Base-by-base conservation (phyloP, 2,329 filamentous ascomycete genomes). In the Pseudogymnoascus sp. region DNA sequence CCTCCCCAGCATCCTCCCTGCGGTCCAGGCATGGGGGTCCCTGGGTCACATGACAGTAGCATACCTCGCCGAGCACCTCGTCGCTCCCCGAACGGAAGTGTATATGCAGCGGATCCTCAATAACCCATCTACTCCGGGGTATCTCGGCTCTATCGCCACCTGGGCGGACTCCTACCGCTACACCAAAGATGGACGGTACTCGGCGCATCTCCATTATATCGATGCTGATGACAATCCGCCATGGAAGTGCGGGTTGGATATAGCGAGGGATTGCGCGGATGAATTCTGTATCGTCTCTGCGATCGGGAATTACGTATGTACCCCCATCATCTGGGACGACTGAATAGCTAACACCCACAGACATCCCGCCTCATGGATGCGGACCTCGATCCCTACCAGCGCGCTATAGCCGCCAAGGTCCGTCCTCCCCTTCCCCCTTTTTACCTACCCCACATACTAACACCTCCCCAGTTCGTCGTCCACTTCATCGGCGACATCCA, bases 151-250 rank as follows among this genome's bases (percentile, higher is more conserved):
- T 63, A 81, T 88, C 2, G 86, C 86, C 2, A 84, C 84, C 8
- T 89, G 86, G 86, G 86, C 86, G 33, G 86, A 89, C 75, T 85
- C 80, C 40, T 76, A 71, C 72, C 80, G 85, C 24, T 88, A 88
- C 75, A 86, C 83, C 6, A 79, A 80, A 72, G 86, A 82, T 76
- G 85, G 84, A 14, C 78, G 78, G 38, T 88, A 84, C 73, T 84
- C 82, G 7, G 82, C 79, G 67, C 80, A 80, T 35, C 87, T 86
- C 73, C 86, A 89, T 78, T 89, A 85, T 76, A 88, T 89, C 74
- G 86, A 88, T 72, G 85, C 86, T 64, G 80, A 86, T 69, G 86
- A 89, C 74, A 73, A 75, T 68, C 86, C 86, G 63, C 86, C 86
- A 0, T 69, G 70, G 14, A 76, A 73, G 50, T 88, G 86, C 75